These are phyloP conservation scores for Penicillium coffeae DNA, from an alignment of 495 filamentous ascomycete genomes.

Conservation along the genomic window DNA sequence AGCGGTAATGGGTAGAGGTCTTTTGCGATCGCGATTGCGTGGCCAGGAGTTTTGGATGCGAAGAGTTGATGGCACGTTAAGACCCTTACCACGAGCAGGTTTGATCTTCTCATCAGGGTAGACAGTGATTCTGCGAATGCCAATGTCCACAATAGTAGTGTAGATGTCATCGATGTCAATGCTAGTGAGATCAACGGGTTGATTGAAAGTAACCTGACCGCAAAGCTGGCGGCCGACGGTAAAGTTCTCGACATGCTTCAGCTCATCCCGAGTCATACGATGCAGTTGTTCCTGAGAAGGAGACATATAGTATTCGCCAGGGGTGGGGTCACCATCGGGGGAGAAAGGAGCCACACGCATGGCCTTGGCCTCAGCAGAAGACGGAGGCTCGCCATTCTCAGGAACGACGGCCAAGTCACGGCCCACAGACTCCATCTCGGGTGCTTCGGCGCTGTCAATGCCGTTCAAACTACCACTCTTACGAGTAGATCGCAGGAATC, in stretches of 20 bases:
- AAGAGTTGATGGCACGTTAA: conserved; percentile 87
- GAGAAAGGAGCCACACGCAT: conserved; percentile 25
- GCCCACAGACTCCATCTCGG: conserved; percentile 69
- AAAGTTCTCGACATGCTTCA: conserved; percentile 65
- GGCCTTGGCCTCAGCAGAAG: conserved; percentile 22
- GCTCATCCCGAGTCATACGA: conserved; percentile 68
- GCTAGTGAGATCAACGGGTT: conserved; percentile 72
- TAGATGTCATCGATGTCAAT: conserved; percentile 69
- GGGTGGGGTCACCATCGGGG: conserved; percentile 50
- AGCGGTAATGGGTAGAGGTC: conserved; percentile 49
- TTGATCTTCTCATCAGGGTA: conserved; percentile 74
- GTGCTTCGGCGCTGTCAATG: conserved; percentile 46
- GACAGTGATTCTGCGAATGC: conserved; percentile 74
- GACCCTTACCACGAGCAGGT: conserved; percentile 73
- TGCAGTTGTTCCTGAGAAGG: conserved; percentile 67
- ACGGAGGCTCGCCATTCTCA: conserved; percentile 54
- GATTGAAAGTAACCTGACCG: conserved; percentile 75
- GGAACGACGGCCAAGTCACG: conserved; percentile 76
- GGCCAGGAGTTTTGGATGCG: conserved; percentile 88
- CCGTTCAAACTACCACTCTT: conserved; percentile 45
- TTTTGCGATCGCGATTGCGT: conserved; percentile 58
- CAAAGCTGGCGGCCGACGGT: conserved; percentile 76
- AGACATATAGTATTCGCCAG: conserved; percentile 81
- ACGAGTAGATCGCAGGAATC: conserved; percentile 57
- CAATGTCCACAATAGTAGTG: conserved; percentile 67